Evolutionary conservation across 2,329 filamentous ascomycete genomes (phyloP).

Genomic region (Xylaria sp.): DNA sequence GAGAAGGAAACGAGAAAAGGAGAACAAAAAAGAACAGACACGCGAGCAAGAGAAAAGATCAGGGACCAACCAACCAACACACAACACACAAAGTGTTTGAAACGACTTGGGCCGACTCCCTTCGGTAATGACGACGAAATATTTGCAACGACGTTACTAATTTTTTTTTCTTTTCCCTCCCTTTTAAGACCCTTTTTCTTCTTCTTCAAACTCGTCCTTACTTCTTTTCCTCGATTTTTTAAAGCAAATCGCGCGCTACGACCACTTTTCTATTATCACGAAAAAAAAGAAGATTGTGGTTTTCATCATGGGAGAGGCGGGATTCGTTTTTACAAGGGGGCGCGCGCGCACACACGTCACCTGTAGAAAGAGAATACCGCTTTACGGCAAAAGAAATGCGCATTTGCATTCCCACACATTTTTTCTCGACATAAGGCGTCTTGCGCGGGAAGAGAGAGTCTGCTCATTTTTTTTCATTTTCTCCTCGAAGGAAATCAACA

Average conservation of each 20-base stretch:
- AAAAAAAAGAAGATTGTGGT: no score
- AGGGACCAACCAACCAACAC: neutral
- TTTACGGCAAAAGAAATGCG: slow-evolving; percentile 10
- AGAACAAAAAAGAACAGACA: neutral
- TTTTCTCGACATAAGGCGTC: slow-evolving; percentile 16
- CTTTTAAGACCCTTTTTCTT: no score
- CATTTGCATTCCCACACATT: slow-evolving; percentile 22
- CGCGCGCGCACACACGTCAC: neutral
- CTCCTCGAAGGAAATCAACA: slow-evolving; percentile 3
- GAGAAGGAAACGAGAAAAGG: neutral
- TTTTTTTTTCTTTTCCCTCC: slow-evolving; percentile 2
- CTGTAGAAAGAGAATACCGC: slow-evolving; percentile 2
- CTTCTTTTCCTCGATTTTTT: no score
- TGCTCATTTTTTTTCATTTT: no score
- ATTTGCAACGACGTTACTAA: slow-evolving; percentile 24
- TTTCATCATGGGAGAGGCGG: no score
- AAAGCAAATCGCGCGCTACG: slow-evolving; percentile 1
- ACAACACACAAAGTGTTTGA: neutral
- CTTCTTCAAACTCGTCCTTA: no score
- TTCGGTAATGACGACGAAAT: slow-evolving; percentile 23
- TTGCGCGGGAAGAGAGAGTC: slow-evolving; percentile 9
- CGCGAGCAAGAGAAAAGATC: neutral
- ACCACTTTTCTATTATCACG: slow-evolving; percentile 17
- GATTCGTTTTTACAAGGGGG: no score
- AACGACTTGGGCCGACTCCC: neutral